These are phyloP conservation scores for Rhododendron vialii DNA, from an alignment of 148 eudicot genomes.

Conservation along the genomic window DNA sequence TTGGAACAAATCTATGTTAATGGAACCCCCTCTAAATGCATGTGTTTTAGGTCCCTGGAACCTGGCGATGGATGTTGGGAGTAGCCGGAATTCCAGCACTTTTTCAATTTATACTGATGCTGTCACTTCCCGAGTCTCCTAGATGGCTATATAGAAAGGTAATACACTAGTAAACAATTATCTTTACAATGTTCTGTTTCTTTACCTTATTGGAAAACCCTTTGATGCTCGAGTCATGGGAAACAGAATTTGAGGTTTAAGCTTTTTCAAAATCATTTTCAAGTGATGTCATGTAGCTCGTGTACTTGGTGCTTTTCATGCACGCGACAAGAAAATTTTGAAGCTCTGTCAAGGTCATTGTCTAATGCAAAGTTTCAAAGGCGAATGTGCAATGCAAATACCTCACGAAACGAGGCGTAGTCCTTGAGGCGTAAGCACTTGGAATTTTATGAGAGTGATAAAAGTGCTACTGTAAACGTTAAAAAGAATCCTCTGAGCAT, in stretches of 20 bases:
- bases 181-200: too few species aligned
- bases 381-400: not conserved
- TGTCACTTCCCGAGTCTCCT: constrained; percentile 74
- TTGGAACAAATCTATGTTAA: not conserved
- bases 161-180: not conserved
- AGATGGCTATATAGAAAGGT: constrained; percentile 78
- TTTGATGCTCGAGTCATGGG: not conserved
- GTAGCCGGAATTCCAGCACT: constrained; percentile 70
- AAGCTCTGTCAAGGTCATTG: not conserved
- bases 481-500: not conserved
- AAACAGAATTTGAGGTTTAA: not conserved
- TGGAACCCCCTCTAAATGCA: not conserved
- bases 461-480: not conserved
- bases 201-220: not conserved
- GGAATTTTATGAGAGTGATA: not conserved
- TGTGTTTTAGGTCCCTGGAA: constrained; percentile 40
- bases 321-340: not conserved
- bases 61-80: constrained; percentile 93
- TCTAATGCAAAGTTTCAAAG: not conserved
- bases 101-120: constrained; percentile 60
- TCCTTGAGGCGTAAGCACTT: not conserved
- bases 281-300: not conserved
- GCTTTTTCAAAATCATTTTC: not conserved
- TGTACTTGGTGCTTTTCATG: not conserved
- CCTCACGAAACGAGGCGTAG: not conserved